Evolutionary conservation across 768 basidiomycete genomes (phyloP).

Genomic region (Boletus rex-veris): DNA sequence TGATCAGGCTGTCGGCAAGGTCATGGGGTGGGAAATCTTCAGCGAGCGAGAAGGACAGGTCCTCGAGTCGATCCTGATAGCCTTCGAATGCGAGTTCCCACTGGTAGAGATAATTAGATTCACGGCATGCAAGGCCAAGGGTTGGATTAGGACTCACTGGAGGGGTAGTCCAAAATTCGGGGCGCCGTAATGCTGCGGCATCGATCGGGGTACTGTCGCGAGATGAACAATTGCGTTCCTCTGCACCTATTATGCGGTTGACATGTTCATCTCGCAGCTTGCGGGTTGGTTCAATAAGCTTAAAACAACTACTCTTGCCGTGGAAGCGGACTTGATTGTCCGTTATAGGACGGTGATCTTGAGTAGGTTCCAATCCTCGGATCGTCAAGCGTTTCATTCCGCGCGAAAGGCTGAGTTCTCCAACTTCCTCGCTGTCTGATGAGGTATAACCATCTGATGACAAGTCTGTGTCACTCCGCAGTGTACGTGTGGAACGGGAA

Average conservation of each 20-base stretch:
- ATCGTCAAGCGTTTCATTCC: conserved; percentile 37
- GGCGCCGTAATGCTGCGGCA: conserved; percentile 34
- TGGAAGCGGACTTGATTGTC: conserved; percentile 53
- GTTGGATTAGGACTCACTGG: conserved; percentile 36
- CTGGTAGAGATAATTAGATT: conserved; percentile 28
- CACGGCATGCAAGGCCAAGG: neutral
- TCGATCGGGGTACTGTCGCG: conserved; percentile 20
- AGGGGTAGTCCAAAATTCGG: conserved; percentile 57
- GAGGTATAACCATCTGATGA: conserved; percentile 28
- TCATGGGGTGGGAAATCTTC: conserved; percentile 62
- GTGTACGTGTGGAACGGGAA: conserved; percentile 19
- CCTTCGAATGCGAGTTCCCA: conserved; percentile 61
- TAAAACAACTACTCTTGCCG: conserved; percentile 57
- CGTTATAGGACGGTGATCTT: conserved; percentile 28
- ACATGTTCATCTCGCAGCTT: conserved; percentile 52
- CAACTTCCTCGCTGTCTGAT: conserved; percentile 37
- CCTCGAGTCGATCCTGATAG: conserved; percentile 26
- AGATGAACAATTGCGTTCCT: conserved; percentile 12
- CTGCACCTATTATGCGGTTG: conserved; percentile 32
- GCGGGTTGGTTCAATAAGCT: conserved; percentile 51
- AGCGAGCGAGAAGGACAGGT: conserved; percentile 33
- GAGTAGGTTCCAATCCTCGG: conserved; percentile 37
- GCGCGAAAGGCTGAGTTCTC: conserved; percentile 38
- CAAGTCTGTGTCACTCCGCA: conserved; percentile 26
- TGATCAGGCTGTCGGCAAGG: conserved; percentile 55